phyloP scores from a whole-genome alignment of 108 stramenopile species.

The Skeletonema menzelii region DNA sequence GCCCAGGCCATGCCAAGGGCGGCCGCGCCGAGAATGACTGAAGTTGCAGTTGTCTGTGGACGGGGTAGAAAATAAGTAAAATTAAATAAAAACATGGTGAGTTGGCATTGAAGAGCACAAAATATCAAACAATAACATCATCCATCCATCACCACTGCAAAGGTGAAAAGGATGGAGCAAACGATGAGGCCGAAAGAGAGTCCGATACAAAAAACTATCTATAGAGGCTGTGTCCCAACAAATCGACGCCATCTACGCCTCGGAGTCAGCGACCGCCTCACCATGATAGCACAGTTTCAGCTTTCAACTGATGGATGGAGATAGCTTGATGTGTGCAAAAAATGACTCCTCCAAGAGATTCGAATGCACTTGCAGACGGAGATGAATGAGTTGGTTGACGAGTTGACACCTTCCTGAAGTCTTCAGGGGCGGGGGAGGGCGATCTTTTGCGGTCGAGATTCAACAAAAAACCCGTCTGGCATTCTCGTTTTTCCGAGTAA shows the following conservation, averaged over 20 bases:
- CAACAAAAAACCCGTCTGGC: too few species aligned
- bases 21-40: slow-evolving; percentile 73
- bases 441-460: too few species aligned
- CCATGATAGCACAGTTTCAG: background rate
- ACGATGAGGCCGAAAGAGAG: background rate
- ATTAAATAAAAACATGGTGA: background rate
- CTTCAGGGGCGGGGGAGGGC: too few species aligned
- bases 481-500: too few species aligned
- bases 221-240: background rate
- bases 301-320: background rate
- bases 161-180: background rate
- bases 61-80: background rate
- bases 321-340: background rate
- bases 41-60: slow-evolving; percentile 61
- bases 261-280: background rate
- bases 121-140: background rate
- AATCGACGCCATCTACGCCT: background rate
- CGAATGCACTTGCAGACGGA: too few species aligned
- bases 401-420: too few species aligned
- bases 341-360: too few species aligned
- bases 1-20: slow-evolving; percentile 76
- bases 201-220: background rate
- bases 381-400: too few species aligned
- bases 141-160: background rate
- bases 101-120: background rate